These are phyloP conservation scores for Thielaviopsis punctulata DNA, from an alignment of 2,329 filamentous ascomycete genomes.

Conservation along the genomic window DNA sequence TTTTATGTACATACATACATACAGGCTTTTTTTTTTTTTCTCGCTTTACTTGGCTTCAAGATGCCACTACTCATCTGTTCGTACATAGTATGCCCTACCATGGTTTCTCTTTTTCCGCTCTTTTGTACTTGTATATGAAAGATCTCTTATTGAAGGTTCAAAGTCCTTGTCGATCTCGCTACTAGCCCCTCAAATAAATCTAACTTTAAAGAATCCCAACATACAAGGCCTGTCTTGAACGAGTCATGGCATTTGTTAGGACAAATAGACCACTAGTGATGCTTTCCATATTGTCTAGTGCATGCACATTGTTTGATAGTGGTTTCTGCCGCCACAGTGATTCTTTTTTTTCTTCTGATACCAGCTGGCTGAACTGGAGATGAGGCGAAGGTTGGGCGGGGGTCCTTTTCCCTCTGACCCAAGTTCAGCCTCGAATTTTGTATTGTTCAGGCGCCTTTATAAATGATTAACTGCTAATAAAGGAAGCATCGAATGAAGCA, in stretches of 20 bases:
- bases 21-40: not conserved
- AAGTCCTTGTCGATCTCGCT: not conserved
- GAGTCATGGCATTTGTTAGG: too few species aligned
- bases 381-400: not conserved
- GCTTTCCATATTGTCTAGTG: not conserved
- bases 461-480: not conserved
- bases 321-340: too few species aligned
- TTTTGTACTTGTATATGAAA: too few species aligned
- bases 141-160: too few species aligned
- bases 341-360: too few species aligned
- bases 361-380: too few species aligned
- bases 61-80: not conserved
- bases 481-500: not conserved
- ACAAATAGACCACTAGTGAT: too few species aligned
- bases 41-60: not conserved
- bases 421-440: not conserved
- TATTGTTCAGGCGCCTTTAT: not conserved
- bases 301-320: not conserved
- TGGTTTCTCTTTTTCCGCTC: not conserved
- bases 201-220: not conserved
- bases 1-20: not conserved
- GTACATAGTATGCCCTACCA: too few species aligned
- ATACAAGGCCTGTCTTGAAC: too few species aligned
- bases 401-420: not conserved
- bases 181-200: not conserved